Evolutionary conservation across 371 early-diverging fungal species (phyloP).

Genomic region (Fennellomyces sp.): DNA sequence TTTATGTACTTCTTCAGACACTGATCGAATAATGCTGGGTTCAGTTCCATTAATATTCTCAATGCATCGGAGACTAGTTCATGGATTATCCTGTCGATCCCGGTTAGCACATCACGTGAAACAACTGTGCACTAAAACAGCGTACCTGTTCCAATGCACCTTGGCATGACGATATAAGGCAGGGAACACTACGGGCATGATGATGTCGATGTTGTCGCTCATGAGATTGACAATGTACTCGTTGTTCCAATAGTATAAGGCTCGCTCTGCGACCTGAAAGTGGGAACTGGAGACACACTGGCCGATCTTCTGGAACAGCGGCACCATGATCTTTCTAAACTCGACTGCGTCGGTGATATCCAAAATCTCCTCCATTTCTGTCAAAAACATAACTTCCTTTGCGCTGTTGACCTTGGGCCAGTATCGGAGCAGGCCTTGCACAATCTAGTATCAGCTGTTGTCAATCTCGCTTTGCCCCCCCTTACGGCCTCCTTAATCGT

Average conservation of each 20-base stretch:
- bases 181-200: slow-evolving; percentile 94
- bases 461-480: too few relatives aligned
- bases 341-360: slow-evolving; percentile 91
- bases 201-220: slow-evolving; percentile 82
- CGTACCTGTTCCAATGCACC: slow-evolving; percentile 97
- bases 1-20: slow-evolving; percentile 69
- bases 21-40: slow-evolving; percentile 89
- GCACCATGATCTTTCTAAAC: slow-evolving; percentile 86
- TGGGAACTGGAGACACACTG: slow-evolving; percentile 93
- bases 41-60: slow-evolving; percentile 90
- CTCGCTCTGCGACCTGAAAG: slow-evolving; percentile 98
- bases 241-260: slow-evolving; percentile 97
- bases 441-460: too few relatives aligned
- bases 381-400: slow-evolving; percentile 97
- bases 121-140: too few relatives aligned
- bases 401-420: slow-evolving; percentile 99
- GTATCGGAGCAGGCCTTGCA: slow-evolving; percentile 87
- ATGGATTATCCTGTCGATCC: slow-evolving; percentile 92
- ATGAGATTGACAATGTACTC: slow-evolving; percentile 94
- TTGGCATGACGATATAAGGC: slow-evolving; percentile 90
- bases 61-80: slow-evolving; percentile 92
- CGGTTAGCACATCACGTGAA: too few relatives aligned
- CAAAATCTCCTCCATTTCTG: slow-evolving; percentile 95
- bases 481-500: too few relatives aligned
- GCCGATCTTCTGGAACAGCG: slow-evolving; percentile 89